A percentile compares a stretch with the other conserved stretches of the same genome.
phyloP scores from a whole-genome alignment of 164 flowering plant species.

The Vitis labrusca region DNA sequence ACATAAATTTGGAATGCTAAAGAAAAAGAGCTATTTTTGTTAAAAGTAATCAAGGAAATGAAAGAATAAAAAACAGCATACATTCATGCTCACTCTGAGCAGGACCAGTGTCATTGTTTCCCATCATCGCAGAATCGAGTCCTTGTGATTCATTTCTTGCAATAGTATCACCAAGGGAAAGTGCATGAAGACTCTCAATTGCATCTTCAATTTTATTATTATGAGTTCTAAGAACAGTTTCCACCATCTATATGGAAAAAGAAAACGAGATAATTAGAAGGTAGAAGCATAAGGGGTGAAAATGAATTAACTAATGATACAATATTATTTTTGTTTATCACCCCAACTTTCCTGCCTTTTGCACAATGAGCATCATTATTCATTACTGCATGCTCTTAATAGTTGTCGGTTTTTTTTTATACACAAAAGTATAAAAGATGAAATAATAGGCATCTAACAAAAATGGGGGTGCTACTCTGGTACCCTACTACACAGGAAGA shows the following conservation, averaged over 20 bases:
- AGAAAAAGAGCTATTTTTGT: neutral
- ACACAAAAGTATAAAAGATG: no score
- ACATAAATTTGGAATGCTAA: neutral
- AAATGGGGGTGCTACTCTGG: no score
- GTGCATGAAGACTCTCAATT: constrained; percentile 16
- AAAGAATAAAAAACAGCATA: constrained; percentile 2
- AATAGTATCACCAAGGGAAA: constrained; percentile 13
- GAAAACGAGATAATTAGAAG: neutral
- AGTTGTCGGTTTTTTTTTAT: no score
- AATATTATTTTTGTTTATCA: neutral
- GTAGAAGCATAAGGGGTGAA: neutral
- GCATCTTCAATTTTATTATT: constrained; percentile 28
- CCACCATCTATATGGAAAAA: constrained; percentile 16
- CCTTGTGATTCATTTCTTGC: constrained; percentile 1
- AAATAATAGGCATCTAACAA: no score
- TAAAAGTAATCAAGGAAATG: neutral
- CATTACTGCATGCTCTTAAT: no score
- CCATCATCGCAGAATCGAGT: constrained; percentile 7
- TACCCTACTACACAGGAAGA: no score
- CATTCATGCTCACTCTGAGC: neutral
- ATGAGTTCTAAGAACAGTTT: constrained; percentile 15
- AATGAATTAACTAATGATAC: neutral
- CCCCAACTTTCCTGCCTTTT: neutral
- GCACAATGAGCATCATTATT: neutral
- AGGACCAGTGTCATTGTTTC: constrained; percentile 8